A percentile compares a stretch with the other conserved stretches of the same genome.
Evolutionary conservation across 2,329 filamentous ascomycete species (phyloP).

Genomic region (Monosporascus ibericus): DNA sequence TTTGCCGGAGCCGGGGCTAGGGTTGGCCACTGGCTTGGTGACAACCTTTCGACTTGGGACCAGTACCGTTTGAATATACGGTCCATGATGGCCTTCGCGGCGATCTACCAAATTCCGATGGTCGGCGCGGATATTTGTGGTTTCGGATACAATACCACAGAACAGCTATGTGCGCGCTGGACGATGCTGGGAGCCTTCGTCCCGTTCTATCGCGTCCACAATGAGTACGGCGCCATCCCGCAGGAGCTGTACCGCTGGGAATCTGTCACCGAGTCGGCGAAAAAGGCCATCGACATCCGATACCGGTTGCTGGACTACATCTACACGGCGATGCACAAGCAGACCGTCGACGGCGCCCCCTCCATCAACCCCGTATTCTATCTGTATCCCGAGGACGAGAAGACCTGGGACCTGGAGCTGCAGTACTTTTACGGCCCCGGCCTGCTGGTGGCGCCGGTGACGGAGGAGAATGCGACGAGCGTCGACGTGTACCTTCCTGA

Average conservation of each 20-base stretch:
- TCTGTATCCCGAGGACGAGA: slow-evolving; percentile 49
- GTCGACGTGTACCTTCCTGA: slow-evolving; percentile 41
- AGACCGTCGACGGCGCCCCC: slow-evolving; percentile 57
- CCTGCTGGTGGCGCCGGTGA: slow-evolving; percentile 40
- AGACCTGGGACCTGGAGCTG: slow-evolving; percentile 34
- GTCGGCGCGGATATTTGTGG: slow-evolving; percentile 72
- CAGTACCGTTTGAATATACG: slow-evolving; percentile 54
- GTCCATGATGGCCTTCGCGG: slow-evolving; percentile 53
- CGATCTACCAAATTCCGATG: slow-evolving; percentile 64
- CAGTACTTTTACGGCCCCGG: slow-evolving; percentile 42
- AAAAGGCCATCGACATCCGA: slow-evolving; percentile 60
- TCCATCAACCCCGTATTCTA: slow-evolving; percentile 64
- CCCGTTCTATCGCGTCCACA: slow-evolving; percentile 73
- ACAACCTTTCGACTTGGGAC: slow-evolving; percentile 52
- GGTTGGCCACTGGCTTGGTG: slow-evolving; percentile 56
- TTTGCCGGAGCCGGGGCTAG: slow-evolving; percentile 66
- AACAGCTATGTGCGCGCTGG: slow-evolving; percentile 71
- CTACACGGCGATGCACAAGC: slow-evolving; percentile 62
- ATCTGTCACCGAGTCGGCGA: slow-evolving; percentile 52
- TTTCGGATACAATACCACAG: slow-evolving; percentile 60
- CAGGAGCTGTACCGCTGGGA: slow-evolving; percentile 72
- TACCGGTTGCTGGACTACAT: slow-evolving; percentile 70
- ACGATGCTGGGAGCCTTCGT: slow-evolving; percentile 65
- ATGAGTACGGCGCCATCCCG: slow-evolving; percentile 40
- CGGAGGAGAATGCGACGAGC: slow-evolving; percentile 34